Evolutionary conservation across 441 rosid species (phyloP).

Genomic region (Adansonia rubrostipa): DNA sequence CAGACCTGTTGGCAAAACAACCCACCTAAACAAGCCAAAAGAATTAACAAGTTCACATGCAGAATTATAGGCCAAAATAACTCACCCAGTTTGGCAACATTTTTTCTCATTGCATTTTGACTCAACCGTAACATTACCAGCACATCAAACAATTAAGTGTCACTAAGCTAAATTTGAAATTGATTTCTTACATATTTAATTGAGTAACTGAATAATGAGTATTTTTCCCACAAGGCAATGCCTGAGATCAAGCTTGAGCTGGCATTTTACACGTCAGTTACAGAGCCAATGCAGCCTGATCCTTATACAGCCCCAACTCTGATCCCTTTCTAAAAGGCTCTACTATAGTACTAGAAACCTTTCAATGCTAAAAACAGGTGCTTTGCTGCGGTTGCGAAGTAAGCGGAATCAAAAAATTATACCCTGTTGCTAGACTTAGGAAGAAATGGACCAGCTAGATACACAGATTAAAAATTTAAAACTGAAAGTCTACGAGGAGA

Average conservation of each 20-base stretch:
- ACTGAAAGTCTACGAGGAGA: neutral
- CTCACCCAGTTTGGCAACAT: neutral
- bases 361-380: neutral
- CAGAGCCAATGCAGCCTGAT: neutral
- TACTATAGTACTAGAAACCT: neutral
- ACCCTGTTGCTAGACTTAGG: neutral
- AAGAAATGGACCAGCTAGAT: neutral
- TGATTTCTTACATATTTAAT: neutral
- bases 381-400: neutral
- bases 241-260: neutral
- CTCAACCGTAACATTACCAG: neutral
- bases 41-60: conserved; percentile 2
- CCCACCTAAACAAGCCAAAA: conserved; percentile 5
- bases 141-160: neutral
- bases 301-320: neutral
- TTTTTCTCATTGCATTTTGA: neutral
- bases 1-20: neutral
- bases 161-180: conserved; percentile 4
- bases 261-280: neutral
- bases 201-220: neutral
- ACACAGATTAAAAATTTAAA: neutral
- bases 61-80: conserved; percentile 12
- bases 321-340: neutral
- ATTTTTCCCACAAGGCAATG: neutral
- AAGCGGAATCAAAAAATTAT: neutral